Evolutionary conservation across 2,329 filamentous ascomycete species (phyloP), one percentile per base, ranked within the genome.

Genomic region (Elsinoe necatrix): DNA sequence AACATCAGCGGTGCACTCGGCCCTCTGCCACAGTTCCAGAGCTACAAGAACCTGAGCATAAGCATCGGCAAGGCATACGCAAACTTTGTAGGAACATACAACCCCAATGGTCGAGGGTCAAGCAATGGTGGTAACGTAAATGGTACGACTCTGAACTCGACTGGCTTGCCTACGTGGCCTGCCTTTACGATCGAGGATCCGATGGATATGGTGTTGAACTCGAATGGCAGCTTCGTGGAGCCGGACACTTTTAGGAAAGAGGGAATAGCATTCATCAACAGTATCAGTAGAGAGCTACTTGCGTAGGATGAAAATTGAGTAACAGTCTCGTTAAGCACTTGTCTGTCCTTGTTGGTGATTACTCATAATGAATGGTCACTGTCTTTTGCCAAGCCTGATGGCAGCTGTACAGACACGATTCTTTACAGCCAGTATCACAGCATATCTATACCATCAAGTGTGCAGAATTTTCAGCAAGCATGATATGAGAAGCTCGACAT

Each of bases 1-100:
- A 78, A 79, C 56, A 76, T 77, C 45, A 72, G 70, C 0, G 76
- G 76, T 0, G 58, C 72, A 21, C 64, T 78, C n/a, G 75, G 75
- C 0, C 71, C 75, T 0, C 69, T 75, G 20, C 75, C 75, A 0
- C 47, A 61, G 34, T 63, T 57, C 42, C 59, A 69, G 51, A 74
- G 71, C 29, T 72, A 76, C 47, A 66, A 63, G 20, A 70, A 76
- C 41, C 61, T 69, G 14, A 63, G 61, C n/a, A 60, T 58, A 6
- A 55, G 43, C 4, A 72, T 76, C 14, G 73, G 73, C 1, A 64
- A 69, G 59, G 70, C 73, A 0, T 77, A 76, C 56, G 66, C 75
- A 11, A 64, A 69, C 8, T 79, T 79, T 47, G 73, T 76, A 0
- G 64, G 73, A 35, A 63, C 67, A 16, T 60, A 72, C 4, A 66